These are phyloP conservation scores for Backusella mclennaniae DNA, from an alignment of 192 early-diverging fungal genomes.

Conservation along the genomic window DNA sequence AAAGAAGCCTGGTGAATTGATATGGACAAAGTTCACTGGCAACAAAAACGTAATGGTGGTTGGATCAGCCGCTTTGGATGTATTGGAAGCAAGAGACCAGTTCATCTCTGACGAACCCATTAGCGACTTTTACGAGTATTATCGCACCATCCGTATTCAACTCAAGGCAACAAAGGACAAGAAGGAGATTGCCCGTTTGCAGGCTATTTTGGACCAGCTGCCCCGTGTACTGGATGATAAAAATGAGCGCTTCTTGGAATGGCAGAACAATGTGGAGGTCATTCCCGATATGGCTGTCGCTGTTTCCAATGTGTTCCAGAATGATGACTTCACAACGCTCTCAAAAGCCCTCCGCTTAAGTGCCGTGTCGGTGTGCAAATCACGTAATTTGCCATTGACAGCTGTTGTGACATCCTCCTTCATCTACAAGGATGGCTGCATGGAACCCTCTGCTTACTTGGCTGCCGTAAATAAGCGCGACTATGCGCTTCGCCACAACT, in stretches of 20 bases:
- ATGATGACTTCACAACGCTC: constrained; percentile 44
- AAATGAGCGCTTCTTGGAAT: constrained; percentile 31
- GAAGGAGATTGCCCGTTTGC: not conserved
- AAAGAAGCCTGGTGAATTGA: not conserved
- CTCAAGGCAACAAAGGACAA: not conserved
- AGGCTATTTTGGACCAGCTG: not conserved
- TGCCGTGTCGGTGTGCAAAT: constrained; percentile 32
- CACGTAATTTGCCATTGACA: constrained; percentile 22
- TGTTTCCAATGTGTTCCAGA: constrained; percentile 45
- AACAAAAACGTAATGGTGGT: constrained; percentile 30
- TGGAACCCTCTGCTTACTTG: constrained; percentile 45
- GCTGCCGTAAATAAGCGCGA: constrained; percentile 52
- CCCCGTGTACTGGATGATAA: not conserved
- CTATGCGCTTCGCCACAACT: constrained; percentile 50
- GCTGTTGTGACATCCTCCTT: constrained; percentile 55
- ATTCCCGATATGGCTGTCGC: constrained; percentile 34
- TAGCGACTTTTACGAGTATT: constrained; percentile 24
- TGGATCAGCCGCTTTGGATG: constrained; percentile 30
- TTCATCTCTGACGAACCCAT: constrained; percentile 21
- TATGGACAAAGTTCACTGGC: not conserved
- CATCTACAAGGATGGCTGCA: constrained; percentile 52
- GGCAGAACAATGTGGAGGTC: constrained; percentile 46
- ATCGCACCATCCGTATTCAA: constrained; percentile 12
- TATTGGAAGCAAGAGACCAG: constrained; percentile 19
- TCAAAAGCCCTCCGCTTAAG: constrained; percentile 20